A percentile compares a stretch with the other conserved stretches of the same genome.
These are phyloP conservation scores for Musa beccarii DNA, from an alignment of 176 grass and related monocot genomes.

Conservation along the genomic window DNA sequence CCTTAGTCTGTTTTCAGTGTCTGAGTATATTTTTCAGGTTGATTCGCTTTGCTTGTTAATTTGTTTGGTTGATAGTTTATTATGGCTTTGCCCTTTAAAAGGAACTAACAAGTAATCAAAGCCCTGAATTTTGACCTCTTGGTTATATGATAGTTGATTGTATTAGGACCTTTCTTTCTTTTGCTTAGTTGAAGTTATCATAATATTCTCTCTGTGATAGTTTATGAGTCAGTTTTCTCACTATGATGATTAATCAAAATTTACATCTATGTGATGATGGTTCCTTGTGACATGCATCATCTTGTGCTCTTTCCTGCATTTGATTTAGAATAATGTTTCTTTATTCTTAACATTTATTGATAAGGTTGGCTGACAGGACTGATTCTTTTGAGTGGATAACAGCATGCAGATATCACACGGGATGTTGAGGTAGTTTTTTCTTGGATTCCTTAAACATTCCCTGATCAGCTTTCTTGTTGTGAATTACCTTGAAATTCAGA, in stretches of 20 bases:
- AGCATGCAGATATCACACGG: constrained; percentile 60
- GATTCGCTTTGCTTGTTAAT: too few relatives aligned
- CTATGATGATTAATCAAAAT: not conserved
- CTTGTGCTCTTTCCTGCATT: not conserved
- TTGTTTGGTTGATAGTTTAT: too few relatives aligned
- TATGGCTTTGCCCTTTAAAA: too few relatives aligned
- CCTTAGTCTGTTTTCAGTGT: too few relatives aligned
- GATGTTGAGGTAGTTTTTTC: constrained; percentile 44
- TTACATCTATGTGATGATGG: not conserved
- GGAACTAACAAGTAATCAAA: too few relatives aligned
- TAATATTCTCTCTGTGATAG: not conserved
- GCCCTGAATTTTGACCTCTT: too few relatives aligned
- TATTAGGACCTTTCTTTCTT: too few relatives aligned
- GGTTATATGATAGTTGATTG: too few relatives aligned
- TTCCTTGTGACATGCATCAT: not conserved
- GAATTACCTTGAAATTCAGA: too few relatives aligned
- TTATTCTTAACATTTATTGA: constrained; percentile 63
- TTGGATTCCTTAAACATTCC: not conserved
- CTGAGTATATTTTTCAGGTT: too few relatives aligned
- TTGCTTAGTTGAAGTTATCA: not conserved
- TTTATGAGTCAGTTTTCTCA: not conserved
- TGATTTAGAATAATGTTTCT: not conserved
- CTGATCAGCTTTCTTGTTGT: constrained; percentile 18
- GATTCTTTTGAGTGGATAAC: constrained; percentile 67
- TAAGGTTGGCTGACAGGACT: constrained; percentile 74